Percentiles rank a stretch among this genome's conserved stretches.
Conservation (phyloP, 2,329 filamentous ascomycete species). For the Arthrobotrys conoides region DNA sequence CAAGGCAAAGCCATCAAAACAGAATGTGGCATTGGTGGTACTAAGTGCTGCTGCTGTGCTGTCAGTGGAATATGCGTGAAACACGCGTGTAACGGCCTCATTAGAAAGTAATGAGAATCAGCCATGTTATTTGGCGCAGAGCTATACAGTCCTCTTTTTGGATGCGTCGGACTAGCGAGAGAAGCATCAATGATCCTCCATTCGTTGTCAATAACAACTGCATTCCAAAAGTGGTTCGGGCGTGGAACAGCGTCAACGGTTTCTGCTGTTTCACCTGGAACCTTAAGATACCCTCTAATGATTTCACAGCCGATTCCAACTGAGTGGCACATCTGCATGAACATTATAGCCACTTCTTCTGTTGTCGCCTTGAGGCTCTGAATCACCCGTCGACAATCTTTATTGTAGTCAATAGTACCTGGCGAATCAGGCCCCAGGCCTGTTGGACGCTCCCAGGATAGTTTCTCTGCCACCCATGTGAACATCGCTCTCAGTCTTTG, state of each 20-base stretch:
- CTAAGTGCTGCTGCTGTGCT: conserved; percentile 91
- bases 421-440: conserved; percentile 57
- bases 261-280: conserved; percentile 86
- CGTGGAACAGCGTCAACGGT: conserved; percentile 81
- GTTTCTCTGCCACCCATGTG: conserved; percentile 95
- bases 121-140: conserved; percentile 78
- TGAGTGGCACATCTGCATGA: conserved; percentile 92
- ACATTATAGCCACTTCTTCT: conserved; percentile 88
- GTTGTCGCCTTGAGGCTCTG: conserved; percentile 86
- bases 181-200: conserved; percentile 98
- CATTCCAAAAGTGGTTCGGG: conserved; percentile 98
- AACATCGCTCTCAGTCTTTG: conserved; percentile 95
- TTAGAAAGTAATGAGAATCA: conserved; percentile 94
- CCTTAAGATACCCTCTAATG: conserved; percentile 90
- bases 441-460: conserved; percentile 86
- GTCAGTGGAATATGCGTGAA: conserved; percentile 95
- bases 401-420: conserved; percentile 82
- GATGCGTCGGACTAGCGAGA: conserved; percentile 90
- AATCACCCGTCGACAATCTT: conserved; percentile 87
- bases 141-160: conserved; percentile 82
- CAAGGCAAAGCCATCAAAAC: conserved; percentile 88
- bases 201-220: conserved; percentile 90
- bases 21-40: conserved; percentile 87
- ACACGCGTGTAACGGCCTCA: conserved; percentile 87
- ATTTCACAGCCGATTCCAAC: conserved; percentile 90